phyloP scores from a whole-genome alignment of 1,284 basidiomycete genomes.

The Pseudozyma flocculosa region DNA sequence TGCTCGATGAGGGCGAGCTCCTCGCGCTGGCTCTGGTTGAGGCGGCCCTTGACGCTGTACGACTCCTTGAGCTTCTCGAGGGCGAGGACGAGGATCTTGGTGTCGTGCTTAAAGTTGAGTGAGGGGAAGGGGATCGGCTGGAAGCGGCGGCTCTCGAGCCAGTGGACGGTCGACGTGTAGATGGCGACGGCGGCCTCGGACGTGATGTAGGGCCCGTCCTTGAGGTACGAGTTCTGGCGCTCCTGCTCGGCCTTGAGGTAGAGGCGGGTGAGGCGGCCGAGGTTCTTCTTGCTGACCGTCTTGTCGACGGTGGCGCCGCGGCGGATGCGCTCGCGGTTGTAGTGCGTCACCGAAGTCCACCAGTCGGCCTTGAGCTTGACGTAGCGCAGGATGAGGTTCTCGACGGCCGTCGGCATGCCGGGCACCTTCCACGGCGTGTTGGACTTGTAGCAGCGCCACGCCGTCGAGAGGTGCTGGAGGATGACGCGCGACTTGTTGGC shows the following conservation, averaged over 20 bases:
- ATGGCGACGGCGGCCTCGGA: conserved; percentile 56
- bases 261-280: conserved; percentile 80
- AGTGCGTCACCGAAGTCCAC: conserved; percentile 93
- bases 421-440: conserved; percentile 98
- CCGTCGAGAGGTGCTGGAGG: conserved; percentile 93
- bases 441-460: conserved; percentile 96
- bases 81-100: conserved; percentile 55
- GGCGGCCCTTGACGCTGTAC: conserved; percentile 56
- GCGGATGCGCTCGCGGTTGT: conserved; percentile 89
- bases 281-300: conserved; percentile 94
- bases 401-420: conserved; percentile 96
- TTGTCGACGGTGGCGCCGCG: conserved; percentile 99
- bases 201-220: conserved; percentile 57
- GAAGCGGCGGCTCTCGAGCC: conserved; percentile 57
- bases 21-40: conserved; percentile 57
- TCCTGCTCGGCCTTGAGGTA: conserved; percentile 57
- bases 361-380: conserved; percentile 99
- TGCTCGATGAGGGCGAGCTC: conserved; percentile 58
- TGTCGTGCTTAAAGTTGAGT: conserved; percentile 58
- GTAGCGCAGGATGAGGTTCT: conserved; percentile 98
- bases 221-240: conserved; percentile 56
- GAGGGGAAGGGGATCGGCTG: conserved; percentile 58
- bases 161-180: conserved; percentile 57
- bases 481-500: conserved; percentile 99
- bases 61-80: conserved; percentile 57